A percentile compares a stretch with the other conserved stretches of the same genome.
phyloP scores from a whole-genome alignment of 2,329 filamentous ascomycete species.

The Rhynchosporium graminicola region DNA sequence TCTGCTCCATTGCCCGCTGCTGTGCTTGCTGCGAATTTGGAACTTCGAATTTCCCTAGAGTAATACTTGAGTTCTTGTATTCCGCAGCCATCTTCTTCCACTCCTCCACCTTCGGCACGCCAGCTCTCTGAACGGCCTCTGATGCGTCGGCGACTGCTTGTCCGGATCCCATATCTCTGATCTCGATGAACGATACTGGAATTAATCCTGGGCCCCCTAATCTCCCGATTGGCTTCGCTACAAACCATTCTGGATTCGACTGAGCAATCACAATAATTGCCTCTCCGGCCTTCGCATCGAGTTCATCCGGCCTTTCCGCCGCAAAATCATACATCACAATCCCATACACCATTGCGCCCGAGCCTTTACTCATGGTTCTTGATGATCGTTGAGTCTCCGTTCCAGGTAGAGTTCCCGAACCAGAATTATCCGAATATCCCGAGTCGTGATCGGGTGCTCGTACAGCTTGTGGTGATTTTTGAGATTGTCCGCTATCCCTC shows the following conservation, averaged over 20 bases:
- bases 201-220: conserved; percentile 95
- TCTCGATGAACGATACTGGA: conserved; percentile 94
- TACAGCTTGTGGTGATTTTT: conserved; percentile 51
- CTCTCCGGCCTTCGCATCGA: conserved; percentile 93
- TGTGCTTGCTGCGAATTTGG: conserved; percentile 47
- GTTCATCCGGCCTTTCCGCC: conserved; percentile 90
- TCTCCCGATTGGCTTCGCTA: conserved; percentile 96
- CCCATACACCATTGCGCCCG: conserved; percentile 90
- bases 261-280: conserved; percentile 98
- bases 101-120: conserved; percentile 92
- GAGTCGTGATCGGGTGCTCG: conserved; percentile 83
- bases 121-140: conserved; percentile 83
- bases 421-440: conserved; percentile 70
- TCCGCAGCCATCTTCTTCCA: conserved; percentile 99
- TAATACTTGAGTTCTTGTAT: conserved; percentile 99
- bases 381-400: conserved; percentile 41
- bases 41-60: conserved; percentile 83
- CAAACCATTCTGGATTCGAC: conserved; percentile 98
- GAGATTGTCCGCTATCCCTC: conserved; percentile 78
- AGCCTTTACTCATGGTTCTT: conserved; percentile 56
- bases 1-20: conserved; percentile 63
- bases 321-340: conserved; percentile 97
- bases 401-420: conserved; percentile 40
- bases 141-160: conserved; percentile 78
- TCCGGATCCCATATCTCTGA: conserved; percentile 89